Base-by-base conservation (phyloP, 352 stramenopile species). In the Pythium dissotocum region DNA sequence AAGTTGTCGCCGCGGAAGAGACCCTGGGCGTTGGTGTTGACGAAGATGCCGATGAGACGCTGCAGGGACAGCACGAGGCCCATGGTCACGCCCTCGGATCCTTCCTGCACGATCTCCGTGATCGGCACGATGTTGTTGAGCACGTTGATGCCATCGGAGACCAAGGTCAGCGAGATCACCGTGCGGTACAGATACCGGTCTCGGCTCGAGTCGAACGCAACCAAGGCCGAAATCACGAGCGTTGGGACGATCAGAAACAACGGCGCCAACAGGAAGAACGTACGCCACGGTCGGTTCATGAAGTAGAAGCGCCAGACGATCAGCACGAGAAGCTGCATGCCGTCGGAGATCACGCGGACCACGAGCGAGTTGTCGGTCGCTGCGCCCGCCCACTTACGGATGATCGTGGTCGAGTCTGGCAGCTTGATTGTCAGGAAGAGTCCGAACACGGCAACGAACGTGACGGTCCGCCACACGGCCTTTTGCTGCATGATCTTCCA, bases 401-500 rank as follows among this genome's bases (percentile, higher is more conserved):
- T 65, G 32, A 82, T 66, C 32, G 30, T 38, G 6, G 60, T 72
- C 30, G 76, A 75, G 51, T 83, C 70, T n/a, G 66, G 70, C 62
- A 88, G 85, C 61, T 76, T 74, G 62, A 87, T 78, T 59, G 66
- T 71, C 21, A 85, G 58, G 62, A 71, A 68, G 7, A 71, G 26
- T 4, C 40, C 46, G 46, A 71, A 70, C 46, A 73, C 63, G 13
- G 35, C 35, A 40, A 73, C 21, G 63, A 80, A 80, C 58, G 51
- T 54, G 49, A 80, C 48, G 10, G 74, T 53, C 28, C 66, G 62
- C 73, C 73, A 80, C 58, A 80, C 73, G 0, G 70, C 73, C 44
- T 77, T 77, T 32, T 79, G 75, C 62, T 81, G 71, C 65, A 77
- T 75, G 66, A 78, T 80, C 49, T 75, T 73, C 69, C 71, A 80